Evolutionary conservation across 83 land plant genomes (phyloP), one percentile per base, ranked within the genome.

Genomic region (Diphasiastrum complanatum): DNA sequence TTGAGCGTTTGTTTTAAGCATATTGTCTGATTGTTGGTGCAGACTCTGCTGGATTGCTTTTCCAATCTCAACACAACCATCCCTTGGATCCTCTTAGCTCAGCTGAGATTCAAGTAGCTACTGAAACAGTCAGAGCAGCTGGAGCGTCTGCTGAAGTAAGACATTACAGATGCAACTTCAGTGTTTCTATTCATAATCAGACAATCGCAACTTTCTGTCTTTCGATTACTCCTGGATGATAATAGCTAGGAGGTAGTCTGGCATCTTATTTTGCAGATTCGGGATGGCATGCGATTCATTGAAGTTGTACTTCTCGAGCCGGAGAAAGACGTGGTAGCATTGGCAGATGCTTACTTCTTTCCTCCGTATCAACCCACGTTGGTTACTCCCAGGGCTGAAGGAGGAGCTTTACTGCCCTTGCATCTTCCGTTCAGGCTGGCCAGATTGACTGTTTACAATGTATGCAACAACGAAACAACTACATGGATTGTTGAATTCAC

Each of bases 261-360:
- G 25, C 3, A 38, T 20, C 5, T 24, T 12, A 52, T 2, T 8
- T 54, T 70, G 23, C 81, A 93, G 96, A 68, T 93, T 36, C 81
- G 99, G 71, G 99, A 93, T 79, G 81, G 92, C 66, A 93, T 86
- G 96, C 79, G 99, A n/a, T 93, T 93, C 64, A 56, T 89, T 51
- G 99, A 93, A 69, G 97, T 82, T 11, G 88, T 81, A 40, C 75
- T 93, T 14, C 55, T 71, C 18, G 99, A 93, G 69, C 99, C 99
- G 14, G 86, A 79, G 31, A 93, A 89, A 52, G 67, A 80, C 24
- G 78, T 93, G 33, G 92, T 93, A 29, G 96, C 96, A 31, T 53
- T 93, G 51, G 99, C 99, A 47, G 99, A 93, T 79, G 99, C 96
- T 1, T 89, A 89, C 70, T 93, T 89, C 78, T 93, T 93, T 64